Base-by-base conservation (phyloP, 208 protist genomes). In the Jaenimonas drosophilae region DNA sequence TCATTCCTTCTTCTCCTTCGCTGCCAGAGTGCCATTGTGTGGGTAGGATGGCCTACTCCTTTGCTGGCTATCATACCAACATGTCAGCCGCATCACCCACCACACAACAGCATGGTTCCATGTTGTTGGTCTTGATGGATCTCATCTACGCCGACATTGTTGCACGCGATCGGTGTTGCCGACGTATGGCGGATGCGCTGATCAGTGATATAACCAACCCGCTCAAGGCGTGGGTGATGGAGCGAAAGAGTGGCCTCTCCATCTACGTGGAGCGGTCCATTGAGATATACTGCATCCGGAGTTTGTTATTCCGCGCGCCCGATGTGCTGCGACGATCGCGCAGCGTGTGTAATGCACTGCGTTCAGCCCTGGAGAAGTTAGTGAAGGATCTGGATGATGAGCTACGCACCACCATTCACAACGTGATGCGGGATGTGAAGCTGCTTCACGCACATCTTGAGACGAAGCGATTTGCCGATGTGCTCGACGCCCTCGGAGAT, bases 81-180 rank as follows among this genome's bases (percentile, higher is more conserved):
- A 44, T 30, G 6, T 30, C 25, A 44, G 16, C 4, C 21, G 29
- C 4, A 5, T 20, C 11, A 27, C 9, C 5, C 39, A 12, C n/a
- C 14, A n/a, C 21, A 20, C 28, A 14, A 48, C 16, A 14, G 28
- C 27, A 32, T 17, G 11, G 49, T 19, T 14, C 45, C 31, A 17
- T 83, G 3, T 24, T 84, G 16, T 66, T 70, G 46, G 55, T 81
- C 14, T 54, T 88, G 20, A 54, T 88, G 32, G 70, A 83, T 39
- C 19, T 83, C 25, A 80, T 84, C 5, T 59, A 83, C 34, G 69
- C 63, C 11, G 79, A 88, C 29, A 38, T 88, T 25, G 63, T 81
- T 16, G 38, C 58, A 3, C 43, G 28, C 0, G 79, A 88, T 34
- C 26, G 7, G 23, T 64, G 49, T 24, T 81, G 71, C 49, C 58